These are phyloP conservation scores for Solanum hybrid DNA, from an alignment of 305 asterid species.

Conservation along the genomic window DNA sequence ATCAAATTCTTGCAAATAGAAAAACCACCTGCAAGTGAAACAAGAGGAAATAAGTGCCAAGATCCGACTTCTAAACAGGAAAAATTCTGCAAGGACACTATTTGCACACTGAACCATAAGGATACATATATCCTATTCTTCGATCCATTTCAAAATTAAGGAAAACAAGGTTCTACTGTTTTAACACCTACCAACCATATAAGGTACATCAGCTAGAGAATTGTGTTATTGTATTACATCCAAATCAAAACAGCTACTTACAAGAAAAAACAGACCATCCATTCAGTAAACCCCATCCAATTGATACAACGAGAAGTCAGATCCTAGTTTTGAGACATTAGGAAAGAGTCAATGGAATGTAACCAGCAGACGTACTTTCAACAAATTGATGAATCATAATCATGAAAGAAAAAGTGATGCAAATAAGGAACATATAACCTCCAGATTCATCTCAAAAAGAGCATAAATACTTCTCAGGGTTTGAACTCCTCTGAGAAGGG, in stretches of 20 bases:
- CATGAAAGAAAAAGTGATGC: not conserved
- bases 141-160: not conserved
- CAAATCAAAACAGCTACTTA: not conserved
- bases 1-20: not conserved
- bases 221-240: not conserved
- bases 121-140: not conserved
- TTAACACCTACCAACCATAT: not conserved
- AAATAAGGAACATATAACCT: not conserved
- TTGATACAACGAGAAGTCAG: not conserved
- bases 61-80: not conserved
- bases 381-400: slow-evolving; percentile 1
- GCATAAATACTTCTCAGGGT: not conserved
- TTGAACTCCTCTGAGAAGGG: not conserved
- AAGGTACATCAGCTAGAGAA: not conserved
- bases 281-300: not conserved
- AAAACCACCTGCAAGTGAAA: slow-evolving; percentile 14
- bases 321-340: not conserved
- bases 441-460: not conserved
- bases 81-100: not conserved
- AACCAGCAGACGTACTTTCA: not conserved
- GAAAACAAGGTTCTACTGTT: not conserved
- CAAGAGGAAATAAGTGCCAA: not conserved
- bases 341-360: not conserved
- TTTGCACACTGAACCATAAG: not conserved
- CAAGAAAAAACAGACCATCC: not conserved